Base-by-base conservation (phyloP, 306 rosid species). In the Cicer chorassanicum region DNA sequence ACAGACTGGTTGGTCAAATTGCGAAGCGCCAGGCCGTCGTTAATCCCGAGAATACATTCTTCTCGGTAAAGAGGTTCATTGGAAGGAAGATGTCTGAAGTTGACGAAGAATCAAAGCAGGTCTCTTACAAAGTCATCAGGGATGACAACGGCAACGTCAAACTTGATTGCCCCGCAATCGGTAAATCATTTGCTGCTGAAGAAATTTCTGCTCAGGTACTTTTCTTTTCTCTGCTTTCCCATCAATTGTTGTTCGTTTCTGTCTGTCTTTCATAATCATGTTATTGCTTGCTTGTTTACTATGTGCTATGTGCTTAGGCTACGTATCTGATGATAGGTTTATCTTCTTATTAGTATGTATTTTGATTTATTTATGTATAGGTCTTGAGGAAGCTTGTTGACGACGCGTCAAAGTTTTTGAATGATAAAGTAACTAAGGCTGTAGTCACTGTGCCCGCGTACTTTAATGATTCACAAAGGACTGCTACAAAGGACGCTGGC, bases 401-500 rank as follows among this genome's bases (percentile, higher is more conserved):
- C 64, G 98, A 93, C 63, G 98, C 98, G 73, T 93, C 98, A 0
- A 93, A 93, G 84, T 93, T 93, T 78, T 82, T 93, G 86, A 93
- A 91, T 63, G 98, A 93, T 68, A 93, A 93, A 86, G 97, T 93
- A 12, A 93, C 97, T 6, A 93, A 93, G 79, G 98, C 98, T 18
- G 98, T 93, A 39, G 98, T 93, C 8, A 93, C 98, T 0, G 98
- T 93, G 29, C 98, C 98, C 73, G 98, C 98, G 1, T 93, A 93
- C 89, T 93, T 93, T 84, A 93, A 93, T 70, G 98, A 93, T 72
- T 93, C 98, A n/a, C 98, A 93, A 73, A 91, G 98, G 72, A 93
- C 98, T 9, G 98, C 98, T 6, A 93, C 98, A 0, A 93, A 89
- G 88, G 98, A 93, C 84, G 98, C 98, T n/a, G 98, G 98, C 15